Conservation (phyloP, 495 filamentous ascomycete species). For the Stereocaulon alpinum region DNA sequence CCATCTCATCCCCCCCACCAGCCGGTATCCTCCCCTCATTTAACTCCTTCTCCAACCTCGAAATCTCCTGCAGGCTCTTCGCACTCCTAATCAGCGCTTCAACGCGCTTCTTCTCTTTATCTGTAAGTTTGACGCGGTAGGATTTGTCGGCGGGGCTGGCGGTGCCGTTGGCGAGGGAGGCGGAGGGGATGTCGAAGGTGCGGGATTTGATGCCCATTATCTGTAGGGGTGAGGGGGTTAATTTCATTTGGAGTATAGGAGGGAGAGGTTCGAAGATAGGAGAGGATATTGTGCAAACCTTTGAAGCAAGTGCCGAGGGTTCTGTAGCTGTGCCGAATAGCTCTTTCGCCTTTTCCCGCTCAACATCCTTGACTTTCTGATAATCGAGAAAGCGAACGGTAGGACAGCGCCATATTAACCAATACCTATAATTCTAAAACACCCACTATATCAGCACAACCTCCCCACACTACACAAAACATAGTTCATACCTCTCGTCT, state of each 20-base stretch:
- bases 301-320: constrained; percentile 71
- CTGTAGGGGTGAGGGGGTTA: constrained; percentile 25
- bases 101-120: constrained; percentile 57
- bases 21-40: constrained; percentile 75
- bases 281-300: constrained; percentile 33
- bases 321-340: constrained; percentile 70
- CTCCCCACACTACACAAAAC: neutral
- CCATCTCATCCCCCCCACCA: constrained; percentile 48
- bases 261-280: too few relatives aligned
- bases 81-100: constrained; percentile 71
- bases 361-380: constrained; percentile 75
- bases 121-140: constrained; percentile 58
- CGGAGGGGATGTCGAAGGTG: constrained; percentile 59
- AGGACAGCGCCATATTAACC: constrained; percentile 79
- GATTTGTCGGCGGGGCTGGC: constrained; percentile 46
- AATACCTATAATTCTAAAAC: constrained; percentile 76
- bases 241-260: too few relatives aligned
- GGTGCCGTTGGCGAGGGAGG: constrained; percentile 31
- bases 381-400: constrained; percentile 88
- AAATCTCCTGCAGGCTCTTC: constrained; percentile 76
- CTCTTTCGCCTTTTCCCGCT: constrained; percentile 62
- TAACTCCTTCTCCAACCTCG: constrained; percentile 70
- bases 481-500: constrained; percentile 67
- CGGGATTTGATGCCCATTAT: constrained; percentile 83
- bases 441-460: neutral